These are phyloP conservation scores for Tolypocladium pustulatum DNA, from an alignment of 2,329 filamentous ascomycete genomes.

Conservation along the genomic window DNA sequence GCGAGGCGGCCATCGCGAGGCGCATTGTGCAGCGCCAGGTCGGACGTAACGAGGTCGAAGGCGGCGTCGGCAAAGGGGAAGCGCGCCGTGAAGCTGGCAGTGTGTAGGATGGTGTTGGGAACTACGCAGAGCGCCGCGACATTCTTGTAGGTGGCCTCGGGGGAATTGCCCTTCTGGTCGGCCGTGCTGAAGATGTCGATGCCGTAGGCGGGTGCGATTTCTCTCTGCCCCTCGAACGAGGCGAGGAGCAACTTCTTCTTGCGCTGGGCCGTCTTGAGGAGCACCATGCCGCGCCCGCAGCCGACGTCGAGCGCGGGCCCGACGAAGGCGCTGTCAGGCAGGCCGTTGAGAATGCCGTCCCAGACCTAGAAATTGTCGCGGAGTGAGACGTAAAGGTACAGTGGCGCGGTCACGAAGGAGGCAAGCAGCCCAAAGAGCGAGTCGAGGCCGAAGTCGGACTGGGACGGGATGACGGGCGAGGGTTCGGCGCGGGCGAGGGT, in stretches of 20 bases:
- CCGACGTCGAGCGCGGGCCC: conserved; percentile 7
- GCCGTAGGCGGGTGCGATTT: conserved; percentile 5
- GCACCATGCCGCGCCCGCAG: conserved; percentile 9
- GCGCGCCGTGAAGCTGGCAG: conserved; percentile 4
- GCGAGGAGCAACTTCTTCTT: conserved; percentile 1
- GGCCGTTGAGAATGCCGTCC: conserved; percentile 4
- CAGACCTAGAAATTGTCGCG: conserved; percentile 8
- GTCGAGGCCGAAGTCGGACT: conserved; percentile 6
- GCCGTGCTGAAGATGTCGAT: conserved; percentile 8
- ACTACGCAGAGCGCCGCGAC: conserved; percentile 4
- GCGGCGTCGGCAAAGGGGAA: conserved; percentile 6
- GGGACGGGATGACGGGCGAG: background rate
- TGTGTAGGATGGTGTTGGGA: conserved; percentile 1
- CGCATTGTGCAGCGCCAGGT: conserved; percentile 7
- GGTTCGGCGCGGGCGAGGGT: background rate
- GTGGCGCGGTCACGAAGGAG: conserved; percentile 4
- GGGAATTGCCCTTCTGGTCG: conserved; percentile 8
- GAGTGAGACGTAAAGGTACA: conserved; percentile 9
- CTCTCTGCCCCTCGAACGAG: background rate
- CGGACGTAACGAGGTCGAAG: conserved; percentile 5
- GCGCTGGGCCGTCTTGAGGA: conserved; percentile 7
- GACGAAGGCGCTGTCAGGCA: background rate
- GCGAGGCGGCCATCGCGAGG: background rate
- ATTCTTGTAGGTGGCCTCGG: conserved; percentile 6
- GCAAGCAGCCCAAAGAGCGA: conserved; percentile 5